phyloP scores from a whole-genome alignment of 495 filamentous ascomycete species.

The Schizothecium vesticola region DNA sequence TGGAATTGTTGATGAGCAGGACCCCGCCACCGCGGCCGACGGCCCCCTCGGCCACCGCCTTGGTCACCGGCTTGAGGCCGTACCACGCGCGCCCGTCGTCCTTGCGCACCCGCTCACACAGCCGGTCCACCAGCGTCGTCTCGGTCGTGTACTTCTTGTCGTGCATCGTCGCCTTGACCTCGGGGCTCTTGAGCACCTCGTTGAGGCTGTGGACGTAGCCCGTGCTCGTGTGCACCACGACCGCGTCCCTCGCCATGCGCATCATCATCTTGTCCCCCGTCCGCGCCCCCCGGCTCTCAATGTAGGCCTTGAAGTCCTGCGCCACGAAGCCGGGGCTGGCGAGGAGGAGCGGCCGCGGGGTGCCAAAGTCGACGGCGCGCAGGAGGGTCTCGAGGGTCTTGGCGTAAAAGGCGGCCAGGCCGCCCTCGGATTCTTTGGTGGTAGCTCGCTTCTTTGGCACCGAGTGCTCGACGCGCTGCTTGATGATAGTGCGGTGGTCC shows the following conservation, averaged over 20 bases:
- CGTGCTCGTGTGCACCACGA: conserved; percentile 77
- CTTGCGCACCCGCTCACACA: conserved; percentile 70
- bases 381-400: conserved; percentile 70
- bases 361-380: conserved; percentile 69
- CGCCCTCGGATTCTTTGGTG: conserved; percentile 64
- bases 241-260: conserved; percentile 54
- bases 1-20: conserved; percentile 73
- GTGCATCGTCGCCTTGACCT: conserved; percentile 67
- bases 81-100: conserved; percentile 93
- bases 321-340: conserved; percentile 89
- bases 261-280: conserved; percentile 58
- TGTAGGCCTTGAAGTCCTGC: conserved; percentile 70
- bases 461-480: conserved; percentile 77
- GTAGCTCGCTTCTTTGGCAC: conserved; percentile 73
- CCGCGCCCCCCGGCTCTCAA: conserved; percentile 64
- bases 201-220: conserved; percentile 81
- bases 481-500: conserved; percentile 80
- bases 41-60: conserved; percentile 81
- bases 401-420: conserved; percentile 74
- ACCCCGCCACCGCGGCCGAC: conserved; percentile 81
- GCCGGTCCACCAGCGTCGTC: conserved; percentile 78
- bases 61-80: conserved; percentile 77
- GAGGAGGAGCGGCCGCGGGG: conserved; percentile 67
- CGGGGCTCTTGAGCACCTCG: conserved; percentile 74
- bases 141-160: conserved; percentile 86